Conservation (phyloP, 2,329 filamentous ascomycete genomes). For the Microdochium nivale region DNA sequence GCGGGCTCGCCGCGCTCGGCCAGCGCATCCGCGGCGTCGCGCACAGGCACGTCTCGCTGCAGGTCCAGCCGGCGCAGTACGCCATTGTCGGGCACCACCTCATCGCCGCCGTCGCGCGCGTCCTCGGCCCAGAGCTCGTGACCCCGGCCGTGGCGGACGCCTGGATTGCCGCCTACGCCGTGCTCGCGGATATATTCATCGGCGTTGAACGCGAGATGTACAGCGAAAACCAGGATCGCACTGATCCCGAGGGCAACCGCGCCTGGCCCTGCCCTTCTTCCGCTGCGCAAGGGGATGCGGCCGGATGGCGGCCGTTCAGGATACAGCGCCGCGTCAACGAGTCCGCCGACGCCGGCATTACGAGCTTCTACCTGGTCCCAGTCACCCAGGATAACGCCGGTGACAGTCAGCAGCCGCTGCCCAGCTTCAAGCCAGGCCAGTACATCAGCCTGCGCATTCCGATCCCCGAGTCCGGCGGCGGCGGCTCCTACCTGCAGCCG, state of each 20-base stretch:
- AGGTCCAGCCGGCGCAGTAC: conserved; percentile 62
- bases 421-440: conserved; percentile 59
- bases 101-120: conserved; percentile 56
- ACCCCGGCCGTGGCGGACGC: conserved; percentile 60
- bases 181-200: conserved; percentile 66
- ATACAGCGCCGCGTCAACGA: conserved; percentile 55
- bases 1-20: conserved; percentile 48
- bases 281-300: conserved; percentile 27
- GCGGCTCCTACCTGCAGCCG: conserved; percentile 56
- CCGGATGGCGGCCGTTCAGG: conserved; percentile 40
- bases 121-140: conserved; percentile 55
- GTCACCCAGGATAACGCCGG: conserved; percentile 31
- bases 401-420: conserved; percentile 29
- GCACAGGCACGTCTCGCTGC: conserved; percentile 68
- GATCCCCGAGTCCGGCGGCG: conserved; percentile 52
- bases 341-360: conserved; percentile 41
- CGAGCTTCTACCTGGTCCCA: conserved; percentile 63
- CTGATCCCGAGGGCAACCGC: background rate
- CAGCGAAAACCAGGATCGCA: conserved; percentile 24
- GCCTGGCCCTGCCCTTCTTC: background rate
- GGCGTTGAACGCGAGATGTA: conserved; percentile 54
- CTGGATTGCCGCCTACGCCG: conserved; percentile 64
- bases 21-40: conserved; percentile 59
- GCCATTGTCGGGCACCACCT: conserved; percentile 60
- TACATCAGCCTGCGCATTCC: conserved; percentile 60